Base-by-base conservation (phyloP, 352 stramenopile genomes). In the Globisporangium perplexum region DNA sequence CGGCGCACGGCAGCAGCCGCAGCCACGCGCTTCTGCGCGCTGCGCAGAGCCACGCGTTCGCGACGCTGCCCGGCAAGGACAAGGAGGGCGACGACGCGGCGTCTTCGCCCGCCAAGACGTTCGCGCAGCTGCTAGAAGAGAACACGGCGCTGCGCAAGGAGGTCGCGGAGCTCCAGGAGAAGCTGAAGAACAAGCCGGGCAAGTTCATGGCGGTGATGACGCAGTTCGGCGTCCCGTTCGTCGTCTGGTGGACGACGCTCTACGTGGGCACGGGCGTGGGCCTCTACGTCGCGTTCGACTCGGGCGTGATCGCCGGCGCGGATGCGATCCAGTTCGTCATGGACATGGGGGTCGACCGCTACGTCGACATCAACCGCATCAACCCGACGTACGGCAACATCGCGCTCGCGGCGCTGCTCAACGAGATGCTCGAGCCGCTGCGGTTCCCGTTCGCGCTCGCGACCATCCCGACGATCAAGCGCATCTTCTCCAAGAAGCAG, bases 371-470 rank as follows among this genome's bases (percentile, higher is more conserved):
- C 7, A 61, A 71, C 50, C 67, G 65, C 26, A 62, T 96, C 15
- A 82, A 95, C 72, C 87, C 87, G 35, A 90, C 73, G 46, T 86
- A 95, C 59, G 83, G 86, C 39, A 95, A 95, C 68, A 79, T 94
- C 33, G 84, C 84, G 55, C 74, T 95, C 47, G 83, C 87, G 31
- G 68, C 93, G 36, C 72, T 95, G 20, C 65, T 93, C 48, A 96
- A 96, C 72, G 87, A 96, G 60, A 75, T 60, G 47, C 49, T 95
- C 49, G 87, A 96, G 63, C 66, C 88, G 30, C 57, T 96, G 23
- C 87, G 87, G 18, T 91, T 95, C 62, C 82, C 87, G n/a, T 72
- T 96, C 44, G 81, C 77, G 38, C 57, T 96, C 30, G 86, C 86
- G 14, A 96, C 87, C 35, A 73, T 94, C 33, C 80, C 83, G 8